phyloP scores from a whole-genome alignment of 1,139 yeast species.

The Protomyces gravidus region DNA sequence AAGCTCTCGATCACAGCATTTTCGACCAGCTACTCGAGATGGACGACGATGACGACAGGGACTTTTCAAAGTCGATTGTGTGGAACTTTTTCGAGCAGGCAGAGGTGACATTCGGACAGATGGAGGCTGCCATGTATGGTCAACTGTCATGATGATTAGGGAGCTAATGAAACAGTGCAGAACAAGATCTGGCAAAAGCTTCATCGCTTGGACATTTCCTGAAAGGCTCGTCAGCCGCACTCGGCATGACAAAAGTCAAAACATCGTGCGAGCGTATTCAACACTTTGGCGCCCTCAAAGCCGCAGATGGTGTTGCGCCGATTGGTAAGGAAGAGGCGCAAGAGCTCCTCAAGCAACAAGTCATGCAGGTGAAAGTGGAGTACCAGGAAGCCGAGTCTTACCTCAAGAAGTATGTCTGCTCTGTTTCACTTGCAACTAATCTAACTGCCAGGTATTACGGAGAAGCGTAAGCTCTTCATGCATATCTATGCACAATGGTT shows the following conservation, averaged over 20 bases:
- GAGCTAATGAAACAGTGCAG: conserved; percentile 15
- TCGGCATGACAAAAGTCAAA: conserved; percentile 77
- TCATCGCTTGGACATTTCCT: conserved; percentile 83
- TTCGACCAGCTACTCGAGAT: conserved; percentile 82
- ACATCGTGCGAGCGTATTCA: conserved; percentile 89
- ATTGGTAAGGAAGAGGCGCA: conserved; percentile 37
- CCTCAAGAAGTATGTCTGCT: conserved; percentile 34
- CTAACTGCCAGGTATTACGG: conserved; percentile 18
- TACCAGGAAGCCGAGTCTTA: conserved; percentile 40
- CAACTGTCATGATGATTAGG: neutral
- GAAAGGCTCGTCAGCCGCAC: conserved; percentile 92
- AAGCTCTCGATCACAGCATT: conserved; percentile 81
- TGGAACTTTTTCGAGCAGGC: conserved; percentile 88
- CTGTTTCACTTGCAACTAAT: too few species aligned
- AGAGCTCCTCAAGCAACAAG: conserved; percentile 37
- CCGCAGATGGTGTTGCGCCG: conserved; percentile 42
- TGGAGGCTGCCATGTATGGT: conserved; percentile 53
- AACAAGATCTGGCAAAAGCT: conserved; percentile 54
- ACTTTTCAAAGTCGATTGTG: conserved; percentile 71
- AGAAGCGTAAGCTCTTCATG: conserved; percentile 3
- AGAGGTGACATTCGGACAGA: conserved; percentile 66
- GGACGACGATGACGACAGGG: conserved; percentile 86
- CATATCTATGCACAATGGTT: too few species aligned
- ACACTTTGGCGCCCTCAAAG: conserved; percentile 65
- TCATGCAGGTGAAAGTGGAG: conserved; percentile 39